Base-by-base conservation (phyloP, 2,329 filamentous ascomycete species). In the Aureobasidium melanogenum region DNA sequence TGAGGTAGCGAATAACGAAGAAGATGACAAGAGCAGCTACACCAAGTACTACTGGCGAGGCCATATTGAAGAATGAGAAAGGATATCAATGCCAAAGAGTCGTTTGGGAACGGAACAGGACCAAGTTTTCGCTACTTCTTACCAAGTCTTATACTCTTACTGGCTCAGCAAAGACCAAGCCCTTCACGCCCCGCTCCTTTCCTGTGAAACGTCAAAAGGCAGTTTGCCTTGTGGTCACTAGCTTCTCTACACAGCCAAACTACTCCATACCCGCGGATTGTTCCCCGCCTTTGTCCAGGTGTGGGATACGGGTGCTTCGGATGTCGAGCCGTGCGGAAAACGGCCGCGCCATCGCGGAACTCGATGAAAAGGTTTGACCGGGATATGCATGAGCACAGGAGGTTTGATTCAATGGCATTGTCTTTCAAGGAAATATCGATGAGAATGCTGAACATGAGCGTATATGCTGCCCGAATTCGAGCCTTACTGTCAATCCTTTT, bases 21-120 rank as follows among this genome's bases (percentile, higher is more conserved):
- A 74, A 77, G 3, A 74, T 60, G 5, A 77, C 59, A 7, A 76
- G 67, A 44, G 75, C 67, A 58, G 75, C 74, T 58, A 77, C 74
- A 17, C 73, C 69, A 22, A 59, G 32, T 34, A 77, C 69, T 38
- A 79, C 69, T 17, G 76, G 73, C 39, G 75, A 69, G 38, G 74
- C 71, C 63, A 64, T 65, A 3, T 26, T 61, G 57, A 36, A 38
- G 57, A 36, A n/a, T 9, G 28, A 24, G 15, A 17, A 15, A 47
- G 30, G 9, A 19, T 58, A 14, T 26, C 26, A 46, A 9, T 54
- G 50, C 48, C 14, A 48, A 15, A 12, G 28, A 47, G 24, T 28
- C 38, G 43, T 12, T 36, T 14, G 39, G 12, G 28, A 47, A 10
- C 24, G 6, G 14, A 34, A 56, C 12, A 17, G 10, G 44, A n/a